Evolutionary conservation across 2,329 filamentous ascomycete genomes (phyloP).

Genomic region (Pseudocercospora eumusae): DNA sequence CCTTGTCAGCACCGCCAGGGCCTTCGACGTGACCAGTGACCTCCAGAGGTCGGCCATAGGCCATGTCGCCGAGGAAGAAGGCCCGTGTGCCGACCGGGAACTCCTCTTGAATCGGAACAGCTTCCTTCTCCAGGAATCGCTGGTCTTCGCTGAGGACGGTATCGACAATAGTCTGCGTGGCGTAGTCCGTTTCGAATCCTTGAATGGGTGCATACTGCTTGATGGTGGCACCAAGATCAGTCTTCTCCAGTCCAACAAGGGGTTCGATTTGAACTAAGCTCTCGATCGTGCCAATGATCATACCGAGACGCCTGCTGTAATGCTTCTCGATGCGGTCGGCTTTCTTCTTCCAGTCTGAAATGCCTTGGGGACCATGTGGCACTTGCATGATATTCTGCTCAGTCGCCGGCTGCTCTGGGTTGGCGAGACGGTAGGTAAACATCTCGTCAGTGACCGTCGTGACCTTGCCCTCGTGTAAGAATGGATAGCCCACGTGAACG

Average conservation of each 20-base stretch:
- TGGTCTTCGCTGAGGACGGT: conserved; percentile 87
- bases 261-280: conserved; percentile 90
- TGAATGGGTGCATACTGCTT: conserved; percentile 90
- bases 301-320: conserved; percentile 89
- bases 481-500: conserved; percentile 91
- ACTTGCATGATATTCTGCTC: conserved; percentile 61
- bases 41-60: conserved; percentile 87
- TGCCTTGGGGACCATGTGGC: conserved; percentile 73
- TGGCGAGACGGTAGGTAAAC: conserved; percentile 77
- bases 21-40: conserved; percentile 65
- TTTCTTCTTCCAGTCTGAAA: conserved; percentile 81
- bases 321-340: conserved; percentile 77
- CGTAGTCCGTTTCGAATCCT: conserved; percentile 84
- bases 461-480: conserved; percentile 90
- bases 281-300: conserved; percentile 83
- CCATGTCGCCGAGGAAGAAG: conserved; percentile 93
- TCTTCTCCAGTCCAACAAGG: conserved; percentile 87
- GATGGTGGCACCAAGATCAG: conserved; percentile 82
- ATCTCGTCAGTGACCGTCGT: conserved; percentile 87
- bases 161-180: conserved; percentile 88
- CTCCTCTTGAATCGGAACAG: conserved; percentile 87
- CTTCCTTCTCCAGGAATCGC: conserved; percentile 85
- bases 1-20: conserved; percentile 66
- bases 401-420: conserved; percentile 45
- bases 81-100: conserved; percentile 80